These are phyloP conservation scores for Tetrahymena borealis DNA, from an alignment of 73 alveolate genomes.

Conservation along the genomic window DNA sequence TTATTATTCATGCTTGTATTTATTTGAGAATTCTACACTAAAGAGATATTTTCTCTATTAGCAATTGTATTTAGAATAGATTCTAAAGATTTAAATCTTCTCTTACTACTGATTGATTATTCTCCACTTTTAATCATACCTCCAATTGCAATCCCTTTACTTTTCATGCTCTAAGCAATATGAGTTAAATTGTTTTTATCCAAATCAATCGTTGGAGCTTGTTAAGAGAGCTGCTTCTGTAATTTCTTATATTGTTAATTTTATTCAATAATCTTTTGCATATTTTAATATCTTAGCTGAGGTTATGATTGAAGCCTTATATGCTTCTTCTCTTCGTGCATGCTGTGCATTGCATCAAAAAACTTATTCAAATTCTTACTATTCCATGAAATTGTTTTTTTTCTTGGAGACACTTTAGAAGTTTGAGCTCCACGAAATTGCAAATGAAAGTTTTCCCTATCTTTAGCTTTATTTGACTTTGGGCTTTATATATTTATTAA, in stretches of 20 bases:
- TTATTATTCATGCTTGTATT: background rate
- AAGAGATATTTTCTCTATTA: background rate
- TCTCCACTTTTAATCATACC: background rate
- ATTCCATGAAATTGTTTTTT: background rate
- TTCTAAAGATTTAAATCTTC: background rate
- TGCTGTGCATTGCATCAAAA: background rate
- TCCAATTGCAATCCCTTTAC: background rate
- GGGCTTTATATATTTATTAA: too few relatives aligned
- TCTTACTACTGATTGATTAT: background rate
- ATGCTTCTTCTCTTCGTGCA: background rate
- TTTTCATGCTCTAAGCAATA: background rate
- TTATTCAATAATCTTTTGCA: background rate
- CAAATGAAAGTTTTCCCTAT: too few relatives aligned
- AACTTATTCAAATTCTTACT: background rate
- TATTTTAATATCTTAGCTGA: background rate
- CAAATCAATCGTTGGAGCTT: background rate
- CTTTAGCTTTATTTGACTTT: too few relatives aligned
- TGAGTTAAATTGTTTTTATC: background rate
- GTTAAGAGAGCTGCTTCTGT: background rate
- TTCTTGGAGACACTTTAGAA: background rate
- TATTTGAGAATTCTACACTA: too few relatives aligned
- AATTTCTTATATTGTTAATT: background rate
- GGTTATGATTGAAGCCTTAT: background rate
- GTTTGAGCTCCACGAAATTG: background rate
- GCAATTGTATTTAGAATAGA: background rate